phyloP scores from a whole-genome alignment of 2,329 filamentous ascomycete genomes.

The Trichoderma citrinoviride region DNA sequence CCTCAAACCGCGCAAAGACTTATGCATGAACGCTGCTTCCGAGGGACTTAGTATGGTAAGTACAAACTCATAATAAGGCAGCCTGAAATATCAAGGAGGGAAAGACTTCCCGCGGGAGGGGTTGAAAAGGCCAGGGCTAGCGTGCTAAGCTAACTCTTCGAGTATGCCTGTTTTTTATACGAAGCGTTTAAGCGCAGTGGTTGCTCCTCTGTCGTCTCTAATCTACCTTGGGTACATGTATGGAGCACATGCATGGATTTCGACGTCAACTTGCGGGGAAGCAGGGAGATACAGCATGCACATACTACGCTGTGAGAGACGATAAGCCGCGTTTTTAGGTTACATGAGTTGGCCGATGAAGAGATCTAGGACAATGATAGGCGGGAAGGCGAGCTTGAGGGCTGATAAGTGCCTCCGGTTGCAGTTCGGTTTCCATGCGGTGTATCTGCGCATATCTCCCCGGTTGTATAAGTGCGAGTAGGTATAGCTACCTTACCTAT shows the following conservation, averaged over 20 bases:
- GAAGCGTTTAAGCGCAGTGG: constrained; percentile 6
- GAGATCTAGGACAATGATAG: background rate
- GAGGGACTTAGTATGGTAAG: background rate
- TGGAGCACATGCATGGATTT: background rate
- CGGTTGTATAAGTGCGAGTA: background rate
- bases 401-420: background rate
- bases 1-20: background rate
- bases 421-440: background rate
- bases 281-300: background rate
- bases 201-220: background rate
- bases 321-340: constrained; percentile 4
- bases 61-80: background rate
- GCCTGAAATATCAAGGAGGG: background rate
- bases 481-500: background rate
- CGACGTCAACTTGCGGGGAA: constrained; percentile 7
- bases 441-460: background rate
- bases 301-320: background rate
- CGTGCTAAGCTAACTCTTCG: background rate
- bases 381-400: background rate
- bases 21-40: background rate
- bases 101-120: background rate
- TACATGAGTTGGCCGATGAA: constrained; percentile 15
- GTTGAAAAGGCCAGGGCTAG: background rate
- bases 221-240: too few relatives aligned
- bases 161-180: background rate